A percentile compares a stretch with the other conserved stretches of the same genome.
These are phyloP conservation scores for Tillandsia fasciculata DNA, from an alignment of 176 grass and related monocot genomes.

Conservation along the genomic window DNA sequence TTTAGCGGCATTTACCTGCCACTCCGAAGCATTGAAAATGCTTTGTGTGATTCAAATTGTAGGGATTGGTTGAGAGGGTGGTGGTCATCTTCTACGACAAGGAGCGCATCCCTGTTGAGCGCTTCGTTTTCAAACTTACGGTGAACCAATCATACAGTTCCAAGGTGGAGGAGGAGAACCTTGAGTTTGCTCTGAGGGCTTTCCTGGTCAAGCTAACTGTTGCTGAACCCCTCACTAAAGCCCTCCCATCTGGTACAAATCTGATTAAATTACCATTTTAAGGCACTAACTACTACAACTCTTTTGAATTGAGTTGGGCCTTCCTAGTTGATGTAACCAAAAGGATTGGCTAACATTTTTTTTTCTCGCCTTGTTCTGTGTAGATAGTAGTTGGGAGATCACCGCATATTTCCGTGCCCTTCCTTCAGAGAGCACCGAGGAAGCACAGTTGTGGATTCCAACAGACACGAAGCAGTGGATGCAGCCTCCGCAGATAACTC, in stretches of 20 bases:
- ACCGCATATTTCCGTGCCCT: slow-evolving; percentile 62
- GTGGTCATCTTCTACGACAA: slow-evolving; percentile 72
- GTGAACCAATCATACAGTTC: slow-evolving; percentile 59
- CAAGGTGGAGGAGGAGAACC: slow-evolving; percentile 46
- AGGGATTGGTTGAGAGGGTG: slow-evolving; percentile 77
- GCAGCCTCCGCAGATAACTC: slow-evolving; percentile 65
- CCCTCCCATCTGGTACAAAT: slow-evolving; percentile 43
- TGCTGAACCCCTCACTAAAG: slow-evolving; percentile 41
- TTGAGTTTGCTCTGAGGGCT: slow-evolving; percentile 79
- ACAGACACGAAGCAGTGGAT: slow-evolving; percentile 78
- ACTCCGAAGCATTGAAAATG: neutral
- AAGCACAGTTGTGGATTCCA: slow-evolving; percentile 57
- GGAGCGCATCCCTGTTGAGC: slow-evolving; percentile 56
- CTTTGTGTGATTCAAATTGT: slow-evolving; percentile 1
- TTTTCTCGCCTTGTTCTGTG: neutral
- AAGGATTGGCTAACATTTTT: neutral
- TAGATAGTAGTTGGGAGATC: slow-evolving; percentile 87
- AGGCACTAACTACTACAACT: no score
- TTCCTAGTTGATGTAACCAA: neutral
- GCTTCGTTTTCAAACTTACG: slow-evolving; percentile 76
- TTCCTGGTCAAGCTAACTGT: slow-evolving; percentile 82
- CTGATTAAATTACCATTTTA: no score
- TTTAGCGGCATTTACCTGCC: neutral
- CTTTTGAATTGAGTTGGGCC: no score
- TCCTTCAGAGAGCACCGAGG: slow-evolving; percentile 18